Conservation (phyloP, 495 filamentous ascomycete genomes). For the Pseudomonodictys pantanalensis region DNA sequence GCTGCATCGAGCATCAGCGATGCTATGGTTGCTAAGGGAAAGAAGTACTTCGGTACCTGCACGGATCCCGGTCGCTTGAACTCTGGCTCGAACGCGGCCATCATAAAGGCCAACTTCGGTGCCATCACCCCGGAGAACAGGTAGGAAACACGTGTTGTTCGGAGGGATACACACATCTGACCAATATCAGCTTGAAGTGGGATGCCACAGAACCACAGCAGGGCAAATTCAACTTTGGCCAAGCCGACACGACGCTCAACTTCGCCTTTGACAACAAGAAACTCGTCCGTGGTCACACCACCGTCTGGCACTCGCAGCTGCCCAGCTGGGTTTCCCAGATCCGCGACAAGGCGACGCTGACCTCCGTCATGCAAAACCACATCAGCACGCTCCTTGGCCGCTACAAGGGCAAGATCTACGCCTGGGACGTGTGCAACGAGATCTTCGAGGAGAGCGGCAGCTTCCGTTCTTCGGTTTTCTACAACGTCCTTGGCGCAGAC, state of each 20-base stretch:
- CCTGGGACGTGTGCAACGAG: slow-evolving; percentile 69
- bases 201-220: slow-evolving; percentile 49
- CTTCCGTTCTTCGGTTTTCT: slow-evolving; percentile 57
- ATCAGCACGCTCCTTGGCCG: slow-evolving; percentile 54
- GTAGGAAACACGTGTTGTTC: background rate
- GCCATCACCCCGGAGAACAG: slow-evolving; percentile 64
- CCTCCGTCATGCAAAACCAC: slow-evolving; percentile 58
- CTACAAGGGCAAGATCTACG: slow-evolving; percentile 62
- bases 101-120: slow-evolving; percentile 61
- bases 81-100: slow-evolving; percentile 50
- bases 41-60: slow-evolving; percentile 58
- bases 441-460: slow-evolving; percentile 63
- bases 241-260: slow-evolving; percentile 58
- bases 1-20: slow-evolving; percentile 48
- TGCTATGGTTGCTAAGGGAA: slow-evolving; percentile 59
- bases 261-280: slow-evolving; percentile 57
- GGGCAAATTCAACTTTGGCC: slow-evolving; percentile 51
- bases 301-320: slow-evolving; percentile 64
- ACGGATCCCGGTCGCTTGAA: slow-evolving; percentile 54
- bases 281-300: slow-evolving; percentile 61
- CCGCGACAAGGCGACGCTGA: slow-evolving; percentile 50
- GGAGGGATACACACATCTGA: background rate
- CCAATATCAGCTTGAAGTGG: slow-evolving; percentile 58
- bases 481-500: slow-evolving; percentile 55
- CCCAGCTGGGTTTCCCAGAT: slow-evolving; percentile 59